A percentile compares a stretch with the other conserved stretches of the same genome.
phyloP scores from a whole-genome alignment of 2,329 filamentous ascomycete genomes.

The Grosmannia serpens region DNA sequence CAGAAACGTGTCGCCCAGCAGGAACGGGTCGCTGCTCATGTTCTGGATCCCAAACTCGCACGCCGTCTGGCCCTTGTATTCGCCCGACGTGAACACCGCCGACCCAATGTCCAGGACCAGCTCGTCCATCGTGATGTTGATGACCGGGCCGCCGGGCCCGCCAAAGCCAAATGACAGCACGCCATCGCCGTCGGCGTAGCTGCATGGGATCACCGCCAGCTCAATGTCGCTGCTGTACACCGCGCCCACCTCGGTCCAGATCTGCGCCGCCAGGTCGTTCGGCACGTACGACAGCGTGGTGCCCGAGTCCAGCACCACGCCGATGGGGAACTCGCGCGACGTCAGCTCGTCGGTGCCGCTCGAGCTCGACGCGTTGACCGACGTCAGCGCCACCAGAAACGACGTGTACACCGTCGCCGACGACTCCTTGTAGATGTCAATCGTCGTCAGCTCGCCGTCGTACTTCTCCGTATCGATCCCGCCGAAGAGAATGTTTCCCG shows the following conservation, averaged over 20 bases:
- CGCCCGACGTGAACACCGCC: constrained; percentile 26
- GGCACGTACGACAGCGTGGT: constrained; percentile 64
- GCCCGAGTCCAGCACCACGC: constrained; percentile 62
- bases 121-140: constrained; percentile 44
- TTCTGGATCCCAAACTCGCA: constrained; percentile 49
- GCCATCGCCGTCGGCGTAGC: constrained; percentile 29
- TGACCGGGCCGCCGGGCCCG: constrained; percentile 33
- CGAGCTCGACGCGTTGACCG: constrained; percentile 33
- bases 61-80: constrained; percentile 30
- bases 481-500: constrained; percentile 65
- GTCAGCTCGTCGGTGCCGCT: constrained; percentile 37
- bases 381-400: constrained; percentile 37
- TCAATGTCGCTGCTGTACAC: constrained; percentile 25
- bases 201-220: constrained; percentile 39
- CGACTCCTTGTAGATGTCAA: constrained; percentile 43
- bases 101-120: constrained; percentile 34
- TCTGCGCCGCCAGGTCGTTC: constrained; percentile 39
- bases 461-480: constrained; percentile 72
- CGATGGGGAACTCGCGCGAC: constrained; percentile 31
- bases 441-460: constrained; percentile 46
- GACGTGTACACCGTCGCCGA: constrained; percentile 27
- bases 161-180: constrained; percentile 44
- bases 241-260: constrained; percentile 46
- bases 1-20: constrained; percentile 48
- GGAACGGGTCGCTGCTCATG: constrained; percentile 26